Evolutionary conservation across 2,329 filamentous ascomycete genomes (phyloP), one percentile per base, ranked within the genome.

Genomic region (Cytospora mali): DNA sequence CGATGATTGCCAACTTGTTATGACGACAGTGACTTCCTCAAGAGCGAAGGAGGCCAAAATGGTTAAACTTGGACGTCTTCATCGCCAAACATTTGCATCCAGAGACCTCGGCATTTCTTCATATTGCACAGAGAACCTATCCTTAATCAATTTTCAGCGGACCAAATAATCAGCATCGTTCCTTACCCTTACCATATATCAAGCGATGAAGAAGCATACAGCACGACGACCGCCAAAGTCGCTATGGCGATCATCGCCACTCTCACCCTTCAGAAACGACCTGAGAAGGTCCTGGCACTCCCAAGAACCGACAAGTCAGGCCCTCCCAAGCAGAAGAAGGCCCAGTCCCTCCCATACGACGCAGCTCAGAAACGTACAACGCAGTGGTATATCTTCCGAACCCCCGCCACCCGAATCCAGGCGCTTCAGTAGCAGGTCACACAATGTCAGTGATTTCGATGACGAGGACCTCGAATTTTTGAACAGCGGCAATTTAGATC

Each of bases 221-320:
- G 9, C 1, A 10, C 6, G 2, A 48, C 29, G 56, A 14, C 56
- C 31, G 6, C 56, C 56, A 9, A 23, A 3, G 28, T 58, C 56
- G 14, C 1, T n/a, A 3, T 58, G 56, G 56, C 23, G 25, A 6
- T 58, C 56, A 9, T 58, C 56, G 28, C 16, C 48, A 18, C 56
- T 58, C n/a, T 52, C 56, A 25, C 56, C 56, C 25, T 21, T 28
- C 13, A 3, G 29, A 3, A 16, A 11, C 13, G 56, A 58, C 48
- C 11, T 58, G 18, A 42, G 21, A 16, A 29, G 33, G 23, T 18
- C 48, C 50, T 42, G 48, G 46, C 31, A 52, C 13, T 29, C 6
- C 21, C 31, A 10, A 11, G 39, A 52, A n/a, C 16, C 23, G 29
- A 52, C 31, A 18, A 18, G 56, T n/a, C 31, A 31, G 23, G 42